These are phyloP conservation scores for Camelina laxa DNA, from an alignment of 345 rosid genomes.

Conservation along the genomic window DNA sequence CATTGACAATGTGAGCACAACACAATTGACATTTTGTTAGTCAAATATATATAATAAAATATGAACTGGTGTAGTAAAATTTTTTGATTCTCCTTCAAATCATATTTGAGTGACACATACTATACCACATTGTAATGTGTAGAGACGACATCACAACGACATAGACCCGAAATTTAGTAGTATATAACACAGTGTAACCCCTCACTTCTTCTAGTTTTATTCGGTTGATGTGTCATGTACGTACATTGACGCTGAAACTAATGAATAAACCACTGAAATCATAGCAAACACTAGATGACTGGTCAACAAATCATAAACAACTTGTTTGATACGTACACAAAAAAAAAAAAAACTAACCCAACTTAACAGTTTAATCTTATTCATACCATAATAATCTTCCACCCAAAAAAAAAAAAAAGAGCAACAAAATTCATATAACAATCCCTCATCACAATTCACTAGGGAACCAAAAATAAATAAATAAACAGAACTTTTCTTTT, in stretches of 20 bases:
- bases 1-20: neutral
- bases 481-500: neutral
- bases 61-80: neutral
- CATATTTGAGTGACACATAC: neutral
- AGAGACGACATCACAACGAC: neutral
- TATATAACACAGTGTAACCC: neutral
- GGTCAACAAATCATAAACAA: neutral
- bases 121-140: neutral
- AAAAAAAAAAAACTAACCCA: constrained; percentile 3
- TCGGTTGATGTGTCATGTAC: constrained; percentile 2
- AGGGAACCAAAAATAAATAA: constrained; percentile 30
- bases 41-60: neutral
- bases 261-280: neutral
- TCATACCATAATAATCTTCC: constrained; percentile 18
- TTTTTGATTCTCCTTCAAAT: constrained; percentile 10
- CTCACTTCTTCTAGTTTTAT: neutral
- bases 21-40: neutral
- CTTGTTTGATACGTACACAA: constrained; percentile 3
- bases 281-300: neutral
- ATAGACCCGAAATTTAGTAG: neutral
- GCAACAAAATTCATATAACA: constrained; percentile 25
- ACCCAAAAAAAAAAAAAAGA: neutral
- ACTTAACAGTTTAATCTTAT: constrained; percentile 16
- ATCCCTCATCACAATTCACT: neutral
- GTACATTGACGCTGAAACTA: neutral